A percentile compares a stretch with the other conserved stretches of the same genome.
These are phyloP conservation scores for Fraxinus pennsylvanica DNA, from an alignment of 257 asterid species.

Conservation along the genomic window DNA sequence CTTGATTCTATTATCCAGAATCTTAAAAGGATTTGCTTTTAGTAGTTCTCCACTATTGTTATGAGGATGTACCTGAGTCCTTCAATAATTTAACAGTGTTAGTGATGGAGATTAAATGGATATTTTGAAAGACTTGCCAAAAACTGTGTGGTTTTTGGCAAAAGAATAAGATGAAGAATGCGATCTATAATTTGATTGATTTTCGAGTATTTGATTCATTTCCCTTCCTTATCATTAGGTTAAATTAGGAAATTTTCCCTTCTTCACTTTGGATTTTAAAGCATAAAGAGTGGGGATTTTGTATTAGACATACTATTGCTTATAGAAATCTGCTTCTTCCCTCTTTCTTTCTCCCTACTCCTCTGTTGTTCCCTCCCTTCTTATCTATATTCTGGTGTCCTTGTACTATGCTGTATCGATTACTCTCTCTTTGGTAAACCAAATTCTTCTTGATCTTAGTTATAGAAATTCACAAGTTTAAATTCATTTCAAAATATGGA, in stretches of 20 bases:
- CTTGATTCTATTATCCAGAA: neutral
- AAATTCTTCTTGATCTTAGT: slow-evolving; percentile 4
- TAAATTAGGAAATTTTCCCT: neutral
- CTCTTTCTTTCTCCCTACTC: neutral
- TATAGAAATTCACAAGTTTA: neutral
- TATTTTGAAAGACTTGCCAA: neutral
- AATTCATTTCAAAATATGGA: slow-evolving; percentile 1
- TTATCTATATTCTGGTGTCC: neutral
- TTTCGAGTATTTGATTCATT: neutral
- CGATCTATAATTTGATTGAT: too few species aligned
- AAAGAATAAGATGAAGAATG: neutral
- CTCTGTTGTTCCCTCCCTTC: neutral
- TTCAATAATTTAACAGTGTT: slow-evolving; percentile 18
- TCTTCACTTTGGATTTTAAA: neutral
- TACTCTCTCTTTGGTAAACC: neutral
- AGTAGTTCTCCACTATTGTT: slow-evolving; percentile 10
- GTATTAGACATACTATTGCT: neutral
- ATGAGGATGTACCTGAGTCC: slow-evolving; percentile 3
- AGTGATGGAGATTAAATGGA: neutral
- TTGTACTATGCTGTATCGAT: neutral
- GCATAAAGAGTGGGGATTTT: neutral
- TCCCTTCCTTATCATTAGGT: neutral
- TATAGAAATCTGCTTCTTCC: neutral
- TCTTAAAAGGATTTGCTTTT: slow-evolving; percentile 1
- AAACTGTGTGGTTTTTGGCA: neutral